A percentile compares a stretch with the other conserved stretches of the same genome.
These are phyloP conservation scores for Hanseniaspora uvarum DNA, from an alignment of 1,139 yeast species.

Conservation along the genomic window DNA sequence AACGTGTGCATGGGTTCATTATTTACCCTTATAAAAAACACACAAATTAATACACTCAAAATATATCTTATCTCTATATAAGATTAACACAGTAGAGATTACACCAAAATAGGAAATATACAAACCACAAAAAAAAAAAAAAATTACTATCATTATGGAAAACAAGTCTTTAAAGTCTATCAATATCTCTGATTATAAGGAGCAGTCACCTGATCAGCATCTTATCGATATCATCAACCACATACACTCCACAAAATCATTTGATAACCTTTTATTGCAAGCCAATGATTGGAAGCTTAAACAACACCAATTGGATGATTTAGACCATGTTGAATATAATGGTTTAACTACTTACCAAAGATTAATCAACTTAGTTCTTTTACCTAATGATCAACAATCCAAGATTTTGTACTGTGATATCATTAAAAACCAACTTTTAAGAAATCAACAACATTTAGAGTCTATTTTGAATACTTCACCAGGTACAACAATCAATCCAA, in stretches of 20 bases:
- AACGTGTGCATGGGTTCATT: neutral
- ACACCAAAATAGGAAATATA: too few species aligned
- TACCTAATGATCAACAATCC: conserved; percentile 2
- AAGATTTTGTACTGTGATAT: conserved; percentile 21
- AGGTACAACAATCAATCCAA: conserved; percentile 28
- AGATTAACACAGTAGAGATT: too few species aligned
- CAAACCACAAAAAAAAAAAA: neutral
- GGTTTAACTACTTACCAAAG: conserved; percentile 16
- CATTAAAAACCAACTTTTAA: conserved; percentile 26
- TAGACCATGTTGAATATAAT: conserved; percentile 7
- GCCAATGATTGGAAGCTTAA: conserved; percentile 14
- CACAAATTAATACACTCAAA: too few species aligned
- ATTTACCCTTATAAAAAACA: neutral
- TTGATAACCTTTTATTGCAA: conserved; percentile 4
- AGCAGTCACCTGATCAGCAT: conserved; percentile 4
- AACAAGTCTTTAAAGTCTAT: neutral
- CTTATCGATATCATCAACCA: conserved; percentile 12
- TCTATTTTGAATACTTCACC: conserved; percentile 28
- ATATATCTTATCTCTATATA: too few species aligned
- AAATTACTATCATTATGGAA: neutral
- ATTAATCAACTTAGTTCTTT: conserved; percentile 8
- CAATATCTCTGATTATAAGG: conserved; percentile 9
- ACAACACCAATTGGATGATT: conserved; percentile 3
- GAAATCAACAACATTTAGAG: conserved; percentile 30
- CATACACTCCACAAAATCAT: conserved; percentile 11